Evolutionary conservation across 1,139 yeast genomes (phyloP), one percentile per base, ranked within the genome.

Genomic region (Meyerozyma guilliermondii): DNA sequence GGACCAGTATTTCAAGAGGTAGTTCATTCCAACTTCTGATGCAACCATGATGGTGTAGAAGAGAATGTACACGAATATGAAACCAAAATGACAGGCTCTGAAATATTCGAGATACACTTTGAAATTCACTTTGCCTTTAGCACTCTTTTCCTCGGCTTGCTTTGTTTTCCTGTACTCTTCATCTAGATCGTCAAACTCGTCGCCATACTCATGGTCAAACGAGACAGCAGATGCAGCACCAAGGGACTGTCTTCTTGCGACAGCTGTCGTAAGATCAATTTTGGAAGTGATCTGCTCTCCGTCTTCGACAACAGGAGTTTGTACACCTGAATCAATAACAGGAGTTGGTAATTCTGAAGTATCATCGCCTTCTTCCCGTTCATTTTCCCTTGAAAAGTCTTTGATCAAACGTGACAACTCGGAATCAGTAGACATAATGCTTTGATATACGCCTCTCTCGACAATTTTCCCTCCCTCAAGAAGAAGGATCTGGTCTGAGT

Each of bases 1-100:
- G 1, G 75, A 66, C 74, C 74, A 68, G 36, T 53, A 49, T 44
- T 66, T 68, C 48, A 69, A 58, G n/a, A 65, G 50, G 44, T 62
- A 65, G 39, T 61, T 64, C 31, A 64, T 66, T n/a, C 54, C 42
- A 41, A 68, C 57, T 10, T 55, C 47, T 33, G 57, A 49, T 18
- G 55, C 46, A 13, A 64, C 53, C 16, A 60, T 54, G 11, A 51
- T 44, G 14, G 54, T 46, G 9, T 58, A 47, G 20, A 62, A 53
- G 4, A 54, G 38, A 14, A 66, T 43, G 50, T 66, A 68, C 9
- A 65, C 38, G 1, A 56, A 43, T 27, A 67, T 50, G 35, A 54
- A 62, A 5, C 48, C 45, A 47, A 59, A 60, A 38, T 65, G 63
- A 49, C 74, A 67, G 4, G 74, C 72, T 40, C 56, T 55, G 42